Percentiles rank a stretch among this genome's conserved stretches.
phyloP scores from a whole-genome alignment of 148 eudicot species.

The Arbutus unedo region DNA sequence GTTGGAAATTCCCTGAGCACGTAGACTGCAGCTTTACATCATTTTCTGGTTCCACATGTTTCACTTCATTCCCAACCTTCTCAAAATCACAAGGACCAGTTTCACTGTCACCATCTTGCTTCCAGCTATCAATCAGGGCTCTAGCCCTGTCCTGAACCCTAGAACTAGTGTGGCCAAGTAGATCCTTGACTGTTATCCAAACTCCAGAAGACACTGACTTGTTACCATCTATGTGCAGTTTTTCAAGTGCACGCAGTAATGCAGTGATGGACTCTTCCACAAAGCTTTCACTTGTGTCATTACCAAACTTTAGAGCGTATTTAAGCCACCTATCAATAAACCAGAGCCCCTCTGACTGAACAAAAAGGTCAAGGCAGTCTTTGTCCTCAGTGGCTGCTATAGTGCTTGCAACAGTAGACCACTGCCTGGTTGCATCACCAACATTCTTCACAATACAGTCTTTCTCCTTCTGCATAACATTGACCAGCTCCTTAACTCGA shows the following conservation, averaged over 20 bases:
- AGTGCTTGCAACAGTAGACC: slow-evolving; percentile 79
- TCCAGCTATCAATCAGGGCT: slow-evolving; percentile 55
- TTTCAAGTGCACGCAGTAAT: slow-evolving; percentile 65
- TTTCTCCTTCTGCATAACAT: slow-evolving; percentile 57
- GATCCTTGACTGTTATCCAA: slow-evolving; percentile 44
- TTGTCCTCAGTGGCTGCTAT: slow-evolving; percentile 72
- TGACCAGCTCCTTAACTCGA: slow-evolving; percentile 77
- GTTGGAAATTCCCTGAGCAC: slow-evolving; percentile 24
- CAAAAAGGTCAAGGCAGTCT: slow-evolving; percentile 80
- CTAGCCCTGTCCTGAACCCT: slow-evolving; percentile 64
- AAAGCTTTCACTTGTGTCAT: slow-evolving; percentile 44
- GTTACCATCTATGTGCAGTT: slow-evolving; percentile 45
- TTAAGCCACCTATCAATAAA: slow-evolving; percentile 74
- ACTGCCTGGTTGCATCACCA: slow-evolving; percentile 60
- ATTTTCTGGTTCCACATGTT: slow-evolving; percentile 20
- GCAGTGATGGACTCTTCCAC: slow-evolving; percentile 60
- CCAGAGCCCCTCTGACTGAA: slow-evolving; percentile 65
- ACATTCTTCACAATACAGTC: slow-evolving; percentile 48
- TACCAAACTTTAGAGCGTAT: slow-evolving; percentile 45
- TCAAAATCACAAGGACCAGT: slow-evolving; percentile 26
- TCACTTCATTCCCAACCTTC: slow-evolving; percentile 27
- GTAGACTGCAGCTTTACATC: slow-evolving; percentile 27
- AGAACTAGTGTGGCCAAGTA: slow-evolving; percentile 51
- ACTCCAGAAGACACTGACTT: slow-evolving; percentile 53
- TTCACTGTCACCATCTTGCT: slow-evolving; percentile 26